Base-by-base conservation (phyloP, 495 filamentous ascomycete genomes). In the Penicillium malachiteum region DNA sequence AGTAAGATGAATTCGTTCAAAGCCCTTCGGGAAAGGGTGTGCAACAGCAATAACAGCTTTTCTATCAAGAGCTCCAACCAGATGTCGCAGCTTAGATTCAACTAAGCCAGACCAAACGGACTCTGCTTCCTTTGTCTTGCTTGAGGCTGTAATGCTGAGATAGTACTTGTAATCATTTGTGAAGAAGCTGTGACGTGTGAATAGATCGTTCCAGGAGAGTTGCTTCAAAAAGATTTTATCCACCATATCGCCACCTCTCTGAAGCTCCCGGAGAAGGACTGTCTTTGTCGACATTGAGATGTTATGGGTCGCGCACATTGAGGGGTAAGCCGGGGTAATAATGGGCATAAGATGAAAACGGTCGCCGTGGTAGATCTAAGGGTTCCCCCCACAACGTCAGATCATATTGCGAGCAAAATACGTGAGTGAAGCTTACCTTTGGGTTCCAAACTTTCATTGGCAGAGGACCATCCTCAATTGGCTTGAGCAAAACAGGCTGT, bases 241-340 rank as follows among this genome's bases (percentile, higher is more conserved):
- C n/a, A 89, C 84, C 39, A 98, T 86, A 37, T 87, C 77, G 38
- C 84, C 82, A 16, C 85, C 94, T 33, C 89, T 83, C 52, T 89
- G 81, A 31, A 97, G 78, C 61, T 98, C 94, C 10, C 85, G 81
- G 50, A 90, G 79, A 59, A 98, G 89, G 45, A 96, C 83, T 34
- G 76, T 76, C 76, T 90, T 92, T 1, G 93, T 95, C 0, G 92
- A 96, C 62, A 81, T 75, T 5, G 88, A 89, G 48, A 98, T 84
- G 64, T 96, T 97, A 75, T 96, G 92, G 0, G 93, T 96, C 3
- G 95, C 86, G 65, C 93, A 97, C 91, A 96, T 96, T 43, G 89
- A 92, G 12, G 92, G 94, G 71, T 96, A 97, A 3, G 95, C 90
- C 2, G 94, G 94, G 5, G 90, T 98, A 64, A 98, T 96, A 63